phyloP scores from a whole-genome alignment of 805 yeast species.

The Lipomyces oligophaga region DNA sequence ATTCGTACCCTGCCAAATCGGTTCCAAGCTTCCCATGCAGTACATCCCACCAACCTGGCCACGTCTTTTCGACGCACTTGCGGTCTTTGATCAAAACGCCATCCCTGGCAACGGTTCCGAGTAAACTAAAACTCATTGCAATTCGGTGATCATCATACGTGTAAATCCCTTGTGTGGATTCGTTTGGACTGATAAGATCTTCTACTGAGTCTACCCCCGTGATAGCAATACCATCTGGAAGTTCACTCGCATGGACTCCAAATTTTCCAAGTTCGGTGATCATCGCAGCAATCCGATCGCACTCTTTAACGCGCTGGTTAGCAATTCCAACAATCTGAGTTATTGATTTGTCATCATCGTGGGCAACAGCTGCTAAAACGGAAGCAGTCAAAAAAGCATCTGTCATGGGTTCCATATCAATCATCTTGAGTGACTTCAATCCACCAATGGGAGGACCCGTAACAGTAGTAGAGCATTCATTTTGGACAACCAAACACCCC shows the following conservation, averaged over 20 bases:
- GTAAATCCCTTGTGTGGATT: slow-evolving; percentile 64
- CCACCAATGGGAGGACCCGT: slow-evolving; percentile 75
- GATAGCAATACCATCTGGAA: slow-evolving; percentile 88
- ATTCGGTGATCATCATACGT: slow-evolving; percentile 96
- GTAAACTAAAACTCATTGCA: slow-evolving; percentile 91
- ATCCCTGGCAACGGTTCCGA: slow-evolving; percentile 65
- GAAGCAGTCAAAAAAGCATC: slow-evolving; percentile 97
- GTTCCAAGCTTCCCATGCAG: slow-evolving; percentile 66
- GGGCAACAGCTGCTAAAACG: slow-evolving; percentile 93
- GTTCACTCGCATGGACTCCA: slow-evolving; percentile 80
- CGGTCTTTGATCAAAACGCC: slow-evolving; percentile 79
- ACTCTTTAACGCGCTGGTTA: slow-evolving; percentile 95
- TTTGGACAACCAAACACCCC: slow-evolving; percentile 89
- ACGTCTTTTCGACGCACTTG: slow-evolving; percentile 91
- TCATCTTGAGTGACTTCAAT: slow-evolving; percentile 63
- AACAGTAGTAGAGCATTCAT: slow-evolving; percentile 83
- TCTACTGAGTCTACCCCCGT: slow-evolving; percentile 52
- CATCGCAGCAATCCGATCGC: slow-evolving; percentile 96
- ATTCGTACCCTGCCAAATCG: slow-evolving; percentile 57
- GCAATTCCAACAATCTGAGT: slow-evolving; percentile 94
- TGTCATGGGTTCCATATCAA: slow-evolving; percentile 99
- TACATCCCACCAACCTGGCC: slow-evolving; percentile 99
- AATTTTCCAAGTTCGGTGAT: slow-evolving; percentile 80
- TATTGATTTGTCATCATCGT: slow-evolving; percentile 42
- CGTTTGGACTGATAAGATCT: slow-evolving; percentile 53